phyloP scores from a whole-genome alignment of 2,329 filamentous ascomycete species.

The Colletotrichum gigasporum region DNA sequence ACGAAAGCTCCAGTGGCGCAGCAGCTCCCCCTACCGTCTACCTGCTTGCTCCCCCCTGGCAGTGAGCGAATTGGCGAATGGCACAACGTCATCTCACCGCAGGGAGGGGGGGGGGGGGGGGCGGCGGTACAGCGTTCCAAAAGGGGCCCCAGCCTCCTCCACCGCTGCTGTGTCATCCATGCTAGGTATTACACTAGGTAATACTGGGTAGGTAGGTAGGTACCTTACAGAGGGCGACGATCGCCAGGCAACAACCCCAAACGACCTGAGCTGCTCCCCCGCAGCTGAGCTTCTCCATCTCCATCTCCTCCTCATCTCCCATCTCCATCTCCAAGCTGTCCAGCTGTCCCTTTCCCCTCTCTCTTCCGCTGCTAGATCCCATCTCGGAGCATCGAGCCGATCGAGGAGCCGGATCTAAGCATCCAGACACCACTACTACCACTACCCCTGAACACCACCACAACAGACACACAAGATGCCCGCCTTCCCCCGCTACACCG shows the following conservation, averaged over 20 bases:
- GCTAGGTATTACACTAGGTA: constrained; percentile 3
- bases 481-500: constrained; percentile 6
- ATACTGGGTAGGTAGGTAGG: background rate
- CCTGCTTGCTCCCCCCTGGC: background rate
- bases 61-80: constrained; percentile 14
- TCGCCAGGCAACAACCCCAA: background rate
- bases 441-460: too few relatives aligned
- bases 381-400: background rate
- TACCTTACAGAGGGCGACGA: background rate
- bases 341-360: background rate
- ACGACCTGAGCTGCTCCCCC: background rate
- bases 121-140: background rate
- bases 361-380: background rate
- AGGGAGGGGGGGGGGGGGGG: too few relatives aligned
- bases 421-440: too few relatives aligned
- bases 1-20: constrained; percentile 15
- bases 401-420: background rate
- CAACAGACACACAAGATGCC: background rate
- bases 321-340: background rate
- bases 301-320: background rate
- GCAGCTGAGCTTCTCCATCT: constrained; percentile 13
- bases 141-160: background rate
- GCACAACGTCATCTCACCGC: constrained; percentile 18
- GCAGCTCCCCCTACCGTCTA: constrained; percentile 27
- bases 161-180: background rate